A percentile compares a stretch with the other conserved stretches of the same genome.
Conservation (phyloP, 495 filamentous ascomycete genomes). For the Pyronema domesticum region DNA sequence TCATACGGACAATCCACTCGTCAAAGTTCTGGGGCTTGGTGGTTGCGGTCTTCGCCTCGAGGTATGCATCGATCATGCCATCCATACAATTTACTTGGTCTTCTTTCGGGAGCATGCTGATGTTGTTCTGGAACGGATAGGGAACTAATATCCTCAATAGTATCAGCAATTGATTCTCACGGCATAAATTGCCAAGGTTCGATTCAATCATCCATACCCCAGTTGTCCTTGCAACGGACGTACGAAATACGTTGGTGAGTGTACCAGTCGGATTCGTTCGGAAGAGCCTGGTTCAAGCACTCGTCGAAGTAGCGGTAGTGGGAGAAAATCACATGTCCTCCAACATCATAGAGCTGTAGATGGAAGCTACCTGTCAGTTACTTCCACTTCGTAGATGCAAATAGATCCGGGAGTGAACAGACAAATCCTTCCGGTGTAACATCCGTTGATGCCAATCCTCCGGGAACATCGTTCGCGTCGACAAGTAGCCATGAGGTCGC, state of each 20-base stretch:
- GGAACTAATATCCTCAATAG: constrained; percentile 38
- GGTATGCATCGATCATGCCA: constrained; percentile 86
- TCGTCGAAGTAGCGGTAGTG: constrained; percentile 99
- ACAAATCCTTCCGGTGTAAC: constrained; percentile 94
- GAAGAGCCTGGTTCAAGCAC: constrained; percentile 89
- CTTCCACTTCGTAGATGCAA: background rate
- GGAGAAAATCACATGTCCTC: constrained; percentile 98
- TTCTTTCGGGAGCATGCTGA: constrained; percentile 93
- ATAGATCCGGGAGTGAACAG: constrained; percentile 32
- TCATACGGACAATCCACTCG: constrained; percentile 92
- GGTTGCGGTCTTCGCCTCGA: constrained; percentile 68
- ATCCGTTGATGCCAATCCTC: constrained; percentile 93
- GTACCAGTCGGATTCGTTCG: constrained; percentile 88
- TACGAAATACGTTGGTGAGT: constrained; percentile 97
- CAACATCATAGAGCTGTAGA: constrained; percentile 86
- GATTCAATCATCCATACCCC: constrained; percentile 29
- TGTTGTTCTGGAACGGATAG: constrained; percentile 99
- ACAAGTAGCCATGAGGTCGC: constrained; percentile 75
- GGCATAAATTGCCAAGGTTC: background rate
- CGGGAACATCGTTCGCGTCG: constrained; percentile 80
- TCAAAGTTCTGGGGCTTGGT: constrained; percentile 93
- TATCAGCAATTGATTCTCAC: background rate
- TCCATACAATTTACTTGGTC: constrained; percentile 92
- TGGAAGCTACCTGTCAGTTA: constrained; percentile 6
- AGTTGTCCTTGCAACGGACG: constrained; percentile 84